phyloP scores from a whole-genome alignment of 495 filamentous ascomycete genomes.

The Xylaria castorea region DNA sequence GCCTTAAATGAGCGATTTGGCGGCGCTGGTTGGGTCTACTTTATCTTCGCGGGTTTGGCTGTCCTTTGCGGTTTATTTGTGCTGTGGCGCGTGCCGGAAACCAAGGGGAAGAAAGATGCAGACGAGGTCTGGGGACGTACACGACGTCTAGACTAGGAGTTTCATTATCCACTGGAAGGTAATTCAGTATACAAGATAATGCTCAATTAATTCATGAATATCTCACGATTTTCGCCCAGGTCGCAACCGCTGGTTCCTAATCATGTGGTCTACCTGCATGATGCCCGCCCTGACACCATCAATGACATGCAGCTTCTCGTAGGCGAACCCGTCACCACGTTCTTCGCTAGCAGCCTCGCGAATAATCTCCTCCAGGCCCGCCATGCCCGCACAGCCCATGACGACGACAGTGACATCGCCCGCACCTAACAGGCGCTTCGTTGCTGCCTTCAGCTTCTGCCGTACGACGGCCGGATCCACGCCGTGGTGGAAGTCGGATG shows the following conservation, averaged over 20 bases:
- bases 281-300: conserved; percentile 86
- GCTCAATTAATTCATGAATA: neutral
- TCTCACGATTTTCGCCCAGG: conserved; percentile 25
- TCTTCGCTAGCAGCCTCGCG: conserved; percentile 68
- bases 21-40: conserved; percentile 82
- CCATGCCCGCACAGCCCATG: conserved; percentile 91
- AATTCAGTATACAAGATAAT: neutral
- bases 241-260: conserved; percentile 50
- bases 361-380: conserved; percentile 83
- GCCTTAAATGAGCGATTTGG: conserved; percentile 63
- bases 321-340: conserved; percentile 66
- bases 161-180: neutral
- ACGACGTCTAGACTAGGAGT: conserved; percentile 56
- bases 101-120: conserved; percentile 75
- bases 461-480: conserved; percentile 68
- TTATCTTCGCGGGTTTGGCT: conserved; percentile 81
- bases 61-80: conserved; percentile 70
- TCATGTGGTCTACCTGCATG: conserved; percentile 66
- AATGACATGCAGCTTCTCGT: conserved; percentile 67
- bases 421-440: conserved; percentile 64
- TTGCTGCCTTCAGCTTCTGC: conserved; percentile 71
- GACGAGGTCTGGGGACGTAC: conserved; percentile 89
- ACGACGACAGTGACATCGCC: conserved; percentile 69
- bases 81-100: conserved; percentile 77
- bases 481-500: conserved; percentile 77